A percentile compares a stretch with the other conserved stretches of the same genome.
These are phyloP conservation scores for Phytopythium delawarense DNA, from an alignment of 352 stramenopile species.

Conservation along the genomic window DNA sequence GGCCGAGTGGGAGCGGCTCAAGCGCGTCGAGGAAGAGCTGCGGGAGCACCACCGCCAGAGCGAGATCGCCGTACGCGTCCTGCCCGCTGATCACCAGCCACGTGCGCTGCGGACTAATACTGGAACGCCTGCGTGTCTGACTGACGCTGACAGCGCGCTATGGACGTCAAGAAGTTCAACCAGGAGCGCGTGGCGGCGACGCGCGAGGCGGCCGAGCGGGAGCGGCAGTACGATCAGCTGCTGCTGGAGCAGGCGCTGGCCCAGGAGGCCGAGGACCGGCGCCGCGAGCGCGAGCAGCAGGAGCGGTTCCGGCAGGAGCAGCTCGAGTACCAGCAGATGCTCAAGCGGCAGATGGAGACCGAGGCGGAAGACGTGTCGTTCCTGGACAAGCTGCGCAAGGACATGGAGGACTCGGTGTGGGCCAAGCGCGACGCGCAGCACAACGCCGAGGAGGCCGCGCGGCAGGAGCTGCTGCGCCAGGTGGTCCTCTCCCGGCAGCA, in stretches of 20 bases:
- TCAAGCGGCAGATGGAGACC: constrained; percentile 69
- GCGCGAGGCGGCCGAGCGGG: constrained; percentile 35
- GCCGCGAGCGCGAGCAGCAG: constrained; percentile 53
- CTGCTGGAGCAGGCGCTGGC: constrained; percentile 55
- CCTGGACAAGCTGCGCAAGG: constrained; percentile 65
- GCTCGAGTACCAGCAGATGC: constrained; percentile 69
- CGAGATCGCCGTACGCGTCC: constrained; percentile 34
- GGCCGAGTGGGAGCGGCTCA: constrained; percentile 53
- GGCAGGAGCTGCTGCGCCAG: constrained; percentile 65
- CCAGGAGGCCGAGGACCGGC: constrained; percentile 57
- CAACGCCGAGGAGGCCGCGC: constrained; percentile 59
- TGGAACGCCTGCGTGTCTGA: neutral
- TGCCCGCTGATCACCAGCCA: neutral
- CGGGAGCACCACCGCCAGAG: constrained; percentile 44
- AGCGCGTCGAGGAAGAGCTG: constrained; percentile 59
- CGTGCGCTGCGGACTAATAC: too few relatives aligned
- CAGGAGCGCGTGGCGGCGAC: constrained; percentile 54
- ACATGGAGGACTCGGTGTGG: constrained; percentile 82
- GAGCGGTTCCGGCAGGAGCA: constrained; percentile 67
- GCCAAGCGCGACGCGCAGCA: constrained; percentile 71
- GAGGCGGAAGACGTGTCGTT: constrained; percentile 64
- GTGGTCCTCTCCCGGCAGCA: constrained; percentile 55
- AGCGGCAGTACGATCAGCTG: constrained; percentile 59
- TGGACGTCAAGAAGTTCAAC: constrained; percentile 76
- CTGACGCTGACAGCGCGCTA: constrained; percentile 26